Conservation (phyloP, 140 eudicot genomes). For the Ambrosia hybrid region DNA sequence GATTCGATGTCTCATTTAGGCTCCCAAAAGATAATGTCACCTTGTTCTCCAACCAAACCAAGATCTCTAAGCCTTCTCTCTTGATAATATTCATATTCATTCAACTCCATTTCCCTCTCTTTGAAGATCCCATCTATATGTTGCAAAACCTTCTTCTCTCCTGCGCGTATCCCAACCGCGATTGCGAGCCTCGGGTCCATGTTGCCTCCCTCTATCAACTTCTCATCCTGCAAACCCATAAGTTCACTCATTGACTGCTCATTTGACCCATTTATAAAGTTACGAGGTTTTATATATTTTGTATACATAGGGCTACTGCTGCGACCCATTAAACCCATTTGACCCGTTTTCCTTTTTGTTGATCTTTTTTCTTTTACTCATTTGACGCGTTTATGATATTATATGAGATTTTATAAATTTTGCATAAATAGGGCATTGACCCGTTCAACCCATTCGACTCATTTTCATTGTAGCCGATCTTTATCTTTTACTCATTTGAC, state of each 20-base stretch:
- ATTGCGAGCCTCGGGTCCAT: slow-evolving; percentile 52
- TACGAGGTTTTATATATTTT: too few species aligned
- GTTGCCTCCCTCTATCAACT: slow-evolving; percentile 50
- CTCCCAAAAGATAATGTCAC: slow-evolving; percentile 90
- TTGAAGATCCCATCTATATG: slow-evolving; percentile 66
- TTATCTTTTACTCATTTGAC: neutral
- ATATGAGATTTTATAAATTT: neutral
- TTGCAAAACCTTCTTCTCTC: slow-evolving; percentile 85
- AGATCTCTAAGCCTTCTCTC: slow-evolving; percentile 96
- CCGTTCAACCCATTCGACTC: slow-evolving; percentile 1
- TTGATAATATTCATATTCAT: slow-evolving; percentile 78
- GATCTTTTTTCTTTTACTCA: too few species aligned
- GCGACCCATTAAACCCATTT: too few species aligned
- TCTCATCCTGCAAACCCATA: slow-evolving; percentile 69
- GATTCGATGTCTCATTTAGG: slow-evolving; percentile 44
- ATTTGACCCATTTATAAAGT: too few species aligned
- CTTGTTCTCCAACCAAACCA: slow-evolving; percentile 93
- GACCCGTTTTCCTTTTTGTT: too few species aligned
- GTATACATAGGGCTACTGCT: too few species aligned
- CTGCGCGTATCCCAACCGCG: slow-evolving; percentile 69
- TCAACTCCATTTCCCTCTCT: slow-evolving; percentile 68
- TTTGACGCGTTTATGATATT: neutral
- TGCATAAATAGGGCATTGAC: neutral
- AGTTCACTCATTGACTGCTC: neutral
- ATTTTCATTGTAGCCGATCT: neutral